Percentiles rank a stretch among this genome's conserved stretches.
Evolutionary conservation across 2,329 filamentous ascomycete species (phyloP).

Genomic region (Colletotrichum graminicola): DNA sequence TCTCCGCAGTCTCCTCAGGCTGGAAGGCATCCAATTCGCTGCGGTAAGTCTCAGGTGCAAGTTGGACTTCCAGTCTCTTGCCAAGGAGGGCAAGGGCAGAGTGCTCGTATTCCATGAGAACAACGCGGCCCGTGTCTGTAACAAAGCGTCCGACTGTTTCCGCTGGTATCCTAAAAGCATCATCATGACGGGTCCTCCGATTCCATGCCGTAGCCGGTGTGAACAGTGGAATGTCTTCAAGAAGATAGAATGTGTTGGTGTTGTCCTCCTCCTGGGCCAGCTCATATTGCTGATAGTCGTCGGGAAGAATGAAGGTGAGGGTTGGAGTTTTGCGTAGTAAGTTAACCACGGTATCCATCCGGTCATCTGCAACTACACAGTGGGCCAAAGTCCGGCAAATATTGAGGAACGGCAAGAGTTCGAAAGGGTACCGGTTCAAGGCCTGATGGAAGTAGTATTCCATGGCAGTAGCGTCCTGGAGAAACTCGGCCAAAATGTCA

Average conservation of each 20-base stretch:
- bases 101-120: slow-evolving; percentile 82
- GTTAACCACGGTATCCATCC: slow-evolving; percentile 67
- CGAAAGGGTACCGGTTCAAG: slow-evolving; percentile 84
- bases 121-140: slow-evolving; percentile 80
- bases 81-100: slow-evolving; percentile 85
- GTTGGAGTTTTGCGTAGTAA: slow-evolving; percentile 77
- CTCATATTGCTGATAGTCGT: slow-evolving; percentile 79
- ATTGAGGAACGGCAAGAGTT: slow-evolving; percentile 82
- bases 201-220: slow-evolving; percentile 59
- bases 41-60: slow-evolving; percentile 67
- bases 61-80: slow-evolving; percentile 77
- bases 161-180: slow-evolving; percentile 71
- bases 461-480: slow-evolving; percentile 57
- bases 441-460: slow-evolving; percentile 75
- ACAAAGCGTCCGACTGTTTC: slow-evolving; percentile 80
- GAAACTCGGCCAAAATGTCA: slow-evolving; percentile 32
- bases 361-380: slow-evolving; percentile 50
- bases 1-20: slow-evolving; percentile 76
- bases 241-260: slow-evolving; percentile 80
- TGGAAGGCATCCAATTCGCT: slow-evolving; percentile 66
- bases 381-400: slow-evolving; percentile 74
- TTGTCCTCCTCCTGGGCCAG: slow-evolving; percentile 89
- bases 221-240: slow-evolving; percentile 74
- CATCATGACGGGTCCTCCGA: slow-evolving; percentile 58
- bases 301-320: slow-evolving; percentile 82